These are phyloP conservation scores for Phaeodactylum tricornutum DNA, from an alignment of 108 stramenopile species.

Conservation along the genomic window DNA sequence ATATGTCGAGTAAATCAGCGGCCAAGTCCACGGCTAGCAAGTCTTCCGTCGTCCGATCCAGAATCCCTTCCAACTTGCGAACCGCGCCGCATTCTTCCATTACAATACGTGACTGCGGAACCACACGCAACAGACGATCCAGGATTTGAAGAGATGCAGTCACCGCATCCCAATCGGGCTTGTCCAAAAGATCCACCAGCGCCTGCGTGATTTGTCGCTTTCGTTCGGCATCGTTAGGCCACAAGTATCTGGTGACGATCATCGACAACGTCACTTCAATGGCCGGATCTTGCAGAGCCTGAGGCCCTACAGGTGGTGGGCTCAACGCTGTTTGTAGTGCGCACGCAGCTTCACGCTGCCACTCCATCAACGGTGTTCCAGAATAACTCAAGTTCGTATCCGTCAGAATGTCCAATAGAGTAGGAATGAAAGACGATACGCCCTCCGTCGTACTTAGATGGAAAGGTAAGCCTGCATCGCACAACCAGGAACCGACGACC, in stretches of 20 bases:
- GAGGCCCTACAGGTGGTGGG: not conserved
- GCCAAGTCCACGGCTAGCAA: not conserved
- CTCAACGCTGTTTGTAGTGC: not conserved
- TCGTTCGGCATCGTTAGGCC: not conserved
- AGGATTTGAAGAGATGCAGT: not conserved
- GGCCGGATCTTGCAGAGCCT: not conserved
- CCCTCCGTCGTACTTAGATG: not conserved
- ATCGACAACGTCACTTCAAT: not conserved
- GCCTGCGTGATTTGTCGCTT: not conserved
- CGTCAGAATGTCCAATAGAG: no score
- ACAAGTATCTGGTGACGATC: no score
- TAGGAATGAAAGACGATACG: not conserved
- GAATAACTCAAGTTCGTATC: not conserved
- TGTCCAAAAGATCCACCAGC: not conserved
- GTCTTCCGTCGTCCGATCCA: not conserved
- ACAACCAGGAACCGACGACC: not conserved
- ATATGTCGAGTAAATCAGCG: constrained; percentile 5
- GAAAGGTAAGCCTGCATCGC: not conserved
- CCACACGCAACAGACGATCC: constrained; percentile 1
- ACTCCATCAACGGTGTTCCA: not conserved
- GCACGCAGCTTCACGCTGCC: not conserved
- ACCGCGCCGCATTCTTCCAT: not conserved
- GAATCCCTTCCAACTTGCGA: not conserved
- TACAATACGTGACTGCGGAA: not conserved
- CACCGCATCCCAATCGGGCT: constrained; percentile 1